Base-by-base conservation (phyloP, 306 rosid genomes). In the Carpinus fangiana region DNA sequence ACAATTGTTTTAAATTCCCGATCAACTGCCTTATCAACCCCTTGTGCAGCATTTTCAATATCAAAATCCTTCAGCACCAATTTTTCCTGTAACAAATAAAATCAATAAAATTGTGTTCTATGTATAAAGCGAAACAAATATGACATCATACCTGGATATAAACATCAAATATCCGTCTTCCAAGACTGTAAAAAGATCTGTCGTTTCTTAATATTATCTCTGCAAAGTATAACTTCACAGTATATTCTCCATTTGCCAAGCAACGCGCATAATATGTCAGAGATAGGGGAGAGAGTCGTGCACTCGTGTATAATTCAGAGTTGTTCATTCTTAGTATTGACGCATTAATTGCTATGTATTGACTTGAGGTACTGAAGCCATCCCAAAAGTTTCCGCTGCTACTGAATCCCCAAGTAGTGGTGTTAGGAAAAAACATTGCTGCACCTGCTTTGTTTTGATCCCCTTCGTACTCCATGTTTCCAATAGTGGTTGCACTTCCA, bases 161-260 rank as follows among this genome's bases (percentile, higher is more conserved):
- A 74, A 88, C 84, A 76, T 90, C 85, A 85, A 88, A 90, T 57
- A 85, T 43, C 52, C 90, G 89, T 81, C 76, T 85, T 78, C 92
- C 96, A 78, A 88, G 86, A 72, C 91, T 78, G 13, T 8, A 74
- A 70, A 78, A 90, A 57, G 92, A 88, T 66, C 76, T 82, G 61
- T 84, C 86, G n/a, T 85, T 84, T 18, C 87, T 76, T 65, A 90
- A 79, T 31, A 67, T 73, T 81, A 87, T 83, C 74, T 90, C 95
- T 7, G 92, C 90, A 65, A 90, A 90, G 76, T 85, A 88, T 21
- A 90, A 84, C 54, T 76, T 87, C 64, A 90, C 85, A 9, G 86
- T 83, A 73, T 88, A 90, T 67, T 85, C 87, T 64, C 89, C 90
- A 87, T 88, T 87, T 76, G 84, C 88, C 85, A 90, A 82, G 90